These are phyloP conservation scores for Verticillium nonalfalfae DNA, from an alignment of 2,329 filamentous ascomycete genomes.

Conservation along the genomic window DNA sequence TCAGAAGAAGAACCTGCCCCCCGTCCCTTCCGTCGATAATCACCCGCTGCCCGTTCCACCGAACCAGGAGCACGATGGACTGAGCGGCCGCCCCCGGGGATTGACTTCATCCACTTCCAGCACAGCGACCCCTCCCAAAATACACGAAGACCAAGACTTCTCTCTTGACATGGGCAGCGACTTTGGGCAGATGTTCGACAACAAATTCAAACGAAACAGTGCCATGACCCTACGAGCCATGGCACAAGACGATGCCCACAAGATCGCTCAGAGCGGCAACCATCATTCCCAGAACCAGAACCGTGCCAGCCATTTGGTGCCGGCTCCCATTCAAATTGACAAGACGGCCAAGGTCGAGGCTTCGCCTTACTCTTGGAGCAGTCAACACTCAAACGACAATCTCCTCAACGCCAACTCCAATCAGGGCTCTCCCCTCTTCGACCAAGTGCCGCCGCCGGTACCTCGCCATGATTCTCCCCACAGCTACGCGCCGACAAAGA, in stretches of 20 bases:
- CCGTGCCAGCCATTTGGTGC: conserved; percentile 33
- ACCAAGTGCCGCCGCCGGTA: conserved; percentile 29
- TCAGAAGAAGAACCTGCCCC: conserved; percentile 40
- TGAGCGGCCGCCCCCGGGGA: conserved; percentile 35
- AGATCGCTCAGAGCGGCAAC: conserved; percentile 22
- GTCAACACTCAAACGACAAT: conserved; percentile 43
- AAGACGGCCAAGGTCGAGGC: conserved; percentile 33
- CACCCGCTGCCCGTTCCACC: conserved; percentile 28
- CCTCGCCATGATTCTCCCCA: conserved; percentile 29
- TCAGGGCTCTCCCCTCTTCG: conserved; percentile 20
- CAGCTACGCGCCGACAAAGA: conserved; percentile 19
- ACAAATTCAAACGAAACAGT: conserved; percentile 24
- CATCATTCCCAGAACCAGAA: conserved; percentile 20
- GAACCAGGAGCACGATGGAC: conserved; percentile 19
- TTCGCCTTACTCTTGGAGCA: conserved; percentile 43
- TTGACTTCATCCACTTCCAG: conserved; percentile 47
- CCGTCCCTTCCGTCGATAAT: conserved; percentile 29
- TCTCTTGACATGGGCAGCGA: conserved; percentile 50
- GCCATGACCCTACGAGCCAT: conserved; percentile 3
- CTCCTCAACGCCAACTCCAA: conserved; percentile 31
- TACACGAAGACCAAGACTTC: conserved; percentile 36
- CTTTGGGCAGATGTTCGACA: conserved; percentile 53
- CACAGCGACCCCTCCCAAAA: conserved; percentile 44
- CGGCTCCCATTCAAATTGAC: conserved; percentile 42
- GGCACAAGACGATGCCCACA: conserved; percentile 38